A percentile compares a stretch with the other conserved stretches of the same genome.
Evolutionary conservation across 2,329 filamentous ascomycete species (phyloP).

Genomic region (Beauveria sp.): DNA sequence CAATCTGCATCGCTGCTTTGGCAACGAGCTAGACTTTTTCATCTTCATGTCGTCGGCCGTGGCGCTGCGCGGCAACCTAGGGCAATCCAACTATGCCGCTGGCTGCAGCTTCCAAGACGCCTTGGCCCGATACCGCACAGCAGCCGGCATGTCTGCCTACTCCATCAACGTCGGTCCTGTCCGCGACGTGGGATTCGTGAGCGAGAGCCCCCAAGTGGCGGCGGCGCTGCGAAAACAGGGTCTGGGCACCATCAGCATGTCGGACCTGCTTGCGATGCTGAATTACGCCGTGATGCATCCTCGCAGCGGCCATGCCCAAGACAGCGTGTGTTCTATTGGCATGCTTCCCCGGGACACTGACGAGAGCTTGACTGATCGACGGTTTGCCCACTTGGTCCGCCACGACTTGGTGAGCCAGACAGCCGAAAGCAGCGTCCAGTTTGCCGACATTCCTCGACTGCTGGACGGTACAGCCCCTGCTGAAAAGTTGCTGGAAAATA

Average conservation of each 20-base stretch:
- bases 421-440: constrained; percentile 11
- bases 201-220: not conserved
- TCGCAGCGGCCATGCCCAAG: constrained; percentile 12
- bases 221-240: constrained; percentile 15
- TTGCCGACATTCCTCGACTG: not conserved
- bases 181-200: constrained; percentile 28
- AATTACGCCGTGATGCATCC: not conserved
- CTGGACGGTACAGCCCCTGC: constrained; percentile 15
- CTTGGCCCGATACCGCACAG: constrained; percentile 26
- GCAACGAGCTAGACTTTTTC: constrained; percentile 26
- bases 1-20: constrained; percentile 22
- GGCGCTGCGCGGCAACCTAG: constrained; percentile 22
- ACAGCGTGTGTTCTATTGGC: constrained; percentile 18
- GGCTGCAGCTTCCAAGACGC: constrained; percentile 32
- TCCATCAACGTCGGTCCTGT: constrained; percentile 28
- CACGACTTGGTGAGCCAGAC: constrained; percentile 12
- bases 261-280: not conserved
- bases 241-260: constrained; percentile 17
- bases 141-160: constrained; percentile 13
- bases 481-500: constrained; percentile 16
- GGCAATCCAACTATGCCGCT: constrained; percentile 31
- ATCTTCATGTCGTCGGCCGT: constrained; percentile 24
- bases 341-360: constrained; percentile 14
- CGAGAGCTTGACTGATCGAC: not conserved
- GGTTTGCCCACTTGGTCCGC: constrained; percentile 13